Conservation (phyloP, 805 yeast genomes). For the Hanseniaspora nectarophila region DNA sequence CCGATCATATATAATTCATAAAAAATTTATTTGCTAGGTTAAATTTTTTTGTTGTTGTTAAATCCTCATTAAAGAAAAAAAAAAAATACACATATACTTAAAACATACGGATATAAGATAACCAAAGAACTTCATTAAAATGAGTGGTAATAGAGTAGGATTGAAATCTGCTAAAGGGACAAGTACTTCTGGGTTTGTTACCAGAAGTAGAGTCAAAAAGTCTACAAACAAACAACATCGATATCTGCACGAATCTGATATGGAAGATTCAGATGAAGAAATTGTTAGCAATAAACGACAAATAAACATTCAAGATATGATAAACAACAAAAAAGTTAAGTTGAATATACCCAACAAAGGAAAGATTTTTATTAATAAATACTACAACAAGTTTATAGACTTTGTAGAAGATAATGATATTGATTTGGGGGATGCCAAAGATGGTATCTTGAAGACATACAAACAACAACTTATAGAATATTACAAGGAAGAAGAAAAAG, state of each 20-base stretch:
- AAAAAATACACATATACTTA: too few species aligned
- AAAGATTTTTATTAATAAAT: background rate
- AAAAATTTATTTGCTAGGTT: too few species aligned
- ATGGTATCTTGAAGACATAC: background rate
- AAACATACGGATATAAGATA: too few species aligned
- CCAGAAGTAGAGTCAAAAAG: background rate
- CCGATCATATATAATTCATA: too few species aligned
- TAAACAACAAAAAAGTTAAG: background rate
- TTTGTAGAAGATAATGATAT: constrained; percentile 10
- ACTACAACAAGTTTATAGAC: constrained; percentile 4
- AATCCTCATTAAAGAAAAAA: too few species aligned
- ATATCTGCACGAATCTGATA: constrained; percentile 13
- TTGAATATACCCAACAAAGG: background rate
- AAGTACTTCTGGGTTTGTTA: constrained; percentile 12
- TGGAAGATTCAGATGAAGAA: constrained; percentile 9
- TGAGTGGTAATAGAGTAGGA: constrained; percentile 9
- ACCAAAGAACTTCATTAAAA: background rate
- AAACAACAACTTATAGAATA: background rate
- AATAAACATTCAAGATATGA: background rate
- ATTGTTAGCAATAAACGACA: too few species aligned
- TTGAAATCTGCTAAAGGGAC: constrained; percentile 14
- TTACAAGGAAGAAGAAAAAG: background rate
- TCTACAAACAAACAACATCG: background rate
- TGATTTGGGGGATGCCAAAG: background rate
- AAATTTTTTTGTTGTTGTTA: too few species aligned